Evolutionary conservation across 192 early-diverging fungal species (phyloP).

Genomic region (Coemansia sp.): DNA sequence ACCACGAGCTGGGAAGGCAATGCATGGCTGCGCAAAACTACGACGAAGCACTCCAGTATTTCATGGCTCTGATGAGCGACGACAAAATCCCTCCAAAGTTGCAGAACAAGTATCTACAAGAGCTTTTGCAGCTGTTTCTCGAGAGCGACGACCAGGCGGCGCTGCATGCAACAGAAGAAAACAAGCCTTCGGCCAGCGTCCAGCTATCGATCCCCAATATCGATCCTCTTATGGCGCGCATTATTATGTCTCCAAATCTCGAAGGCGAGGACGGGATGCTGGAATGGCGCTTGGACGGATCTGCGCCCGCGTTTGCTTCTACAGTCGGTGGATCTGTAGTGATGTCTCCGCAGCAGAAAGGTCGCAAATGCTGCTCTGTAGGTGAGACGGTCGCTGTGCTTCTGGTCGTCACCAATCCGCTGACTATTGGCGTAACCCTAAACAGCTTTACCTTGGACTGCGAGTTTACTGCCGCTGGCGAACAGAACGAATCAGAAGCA

Average conservation of each 20-base stretch:
- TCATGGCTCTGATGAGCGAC: slow-evolving; percentile 69
- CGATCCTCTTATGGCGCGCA: slow-evolving; percentile 32
- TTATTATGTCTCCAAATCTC: slow-evolving; percentile 50
- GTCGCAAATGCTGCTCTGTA: slow-evolving; percentile 36
- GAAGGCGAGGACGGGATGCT: slow-evolving; percentile 45
- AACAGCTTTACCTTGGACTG: slow-evolving; percentile 48
- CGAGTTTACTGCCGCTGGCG: slow-evolving; percentile 19
- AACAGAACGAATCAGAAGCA: background rate
- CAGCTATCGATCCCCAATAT: slow-evolving; percentile 65
- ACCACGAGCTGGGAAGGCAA: slow-evolving; percentile 84
- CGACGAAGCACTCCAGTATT: slow-evolving; percentile 74
- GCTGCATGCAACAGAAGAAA: background rate
- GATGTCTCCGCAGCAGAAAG: background rate
- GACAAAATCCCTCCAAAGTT: slow-evolving; percentile 43
- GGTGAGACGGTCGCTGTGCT: slow-evolving; percentile 47
- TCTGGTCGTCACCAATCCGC: slow-evolving; percentile 47
- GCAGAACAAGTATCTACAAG: slow-evolving; percentile 53
- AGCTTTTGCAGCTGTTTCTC: slow-evolving; percentile 50
- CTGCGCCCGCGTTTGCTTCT: slow-evolving; percentile 10
- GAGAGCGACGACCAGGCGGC: slow-evolving; percentile 25
- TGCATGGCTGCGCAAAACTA: slow-evolving; percentile 73
- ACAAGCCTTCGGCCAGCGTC: slow-evolving; percentile 15
- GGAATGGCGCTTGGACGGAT: slow-evolving; percentile 28
- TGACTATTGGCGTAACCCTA: slow-evolving; percentile 44
- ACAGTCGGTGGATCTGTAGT: background rate